Evolutionary conservation across 1,284 basidiomycete species (phyloP).

Genomic region (Cryptococcus neoformans): DNA sequence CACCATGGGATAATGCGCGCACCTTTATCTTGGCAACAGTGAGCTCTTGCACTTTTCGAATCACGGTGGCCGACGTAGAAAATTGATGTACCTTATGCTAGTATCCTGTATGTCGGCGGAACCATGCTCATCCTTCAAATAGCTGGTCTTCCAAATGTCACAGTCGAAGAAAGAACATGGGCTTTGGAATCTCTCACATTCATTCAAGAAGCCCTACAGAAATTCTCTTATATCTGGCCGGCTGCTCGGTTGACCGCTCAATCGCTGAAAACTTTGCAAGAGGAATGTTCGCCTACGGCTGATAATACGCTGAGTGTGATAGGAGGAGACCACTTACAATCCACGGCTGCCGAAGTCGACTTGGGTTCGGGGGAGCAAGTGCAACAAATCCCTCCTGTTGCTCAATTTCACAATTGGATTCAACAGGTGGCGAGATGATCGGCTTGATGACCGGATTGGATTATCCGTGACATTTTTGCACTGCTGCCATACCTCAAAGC

Average conservation of each 20-base stretch:
- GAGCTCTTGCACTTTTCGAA: neutral
- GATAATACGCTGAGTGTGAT: neutral
- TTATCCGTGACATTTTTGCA: no score
- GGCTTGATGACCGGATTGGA: no score
- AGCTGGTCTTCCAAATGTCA: conserved; percentile 14
- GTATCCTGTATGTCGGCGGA: conserved; percentile 18
- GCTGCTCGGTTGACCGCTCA: conserved; percentile 10
- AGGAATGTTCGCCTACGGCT: conserved; percentile 2
- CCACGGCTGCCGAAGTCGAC: no score
- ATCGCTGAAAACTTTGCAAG: conserved; percentile 14
- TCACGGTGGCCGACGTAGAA: neutral
- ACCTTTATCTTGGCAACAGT: conserved; percentile 20
- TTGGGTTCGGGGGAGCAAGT: no score
- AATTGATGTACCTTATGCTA: neutral
- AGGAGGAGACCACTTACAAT: neutral
- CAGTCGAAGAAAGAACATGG: conserved; percentile 3
- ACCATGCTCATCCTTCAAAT: conserved; percentile 22
- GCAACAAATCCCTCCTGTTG: no score
- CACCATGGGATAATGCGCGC: conserved; percentile 8
- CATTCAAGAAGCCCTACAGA: conserved; percentile 12
- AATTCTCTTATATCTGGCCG: conserved; percentile 18
- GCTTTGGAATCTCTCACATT: conserved; percentile 13
- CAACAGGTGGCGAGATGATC: no score
- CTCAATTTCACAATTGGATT: no score
- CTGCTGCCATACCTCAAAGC: no score